phyloP scores from a whole-genome alignment of 768 basidiomycete species.

The Rhodotorula diobovata region DNA sequence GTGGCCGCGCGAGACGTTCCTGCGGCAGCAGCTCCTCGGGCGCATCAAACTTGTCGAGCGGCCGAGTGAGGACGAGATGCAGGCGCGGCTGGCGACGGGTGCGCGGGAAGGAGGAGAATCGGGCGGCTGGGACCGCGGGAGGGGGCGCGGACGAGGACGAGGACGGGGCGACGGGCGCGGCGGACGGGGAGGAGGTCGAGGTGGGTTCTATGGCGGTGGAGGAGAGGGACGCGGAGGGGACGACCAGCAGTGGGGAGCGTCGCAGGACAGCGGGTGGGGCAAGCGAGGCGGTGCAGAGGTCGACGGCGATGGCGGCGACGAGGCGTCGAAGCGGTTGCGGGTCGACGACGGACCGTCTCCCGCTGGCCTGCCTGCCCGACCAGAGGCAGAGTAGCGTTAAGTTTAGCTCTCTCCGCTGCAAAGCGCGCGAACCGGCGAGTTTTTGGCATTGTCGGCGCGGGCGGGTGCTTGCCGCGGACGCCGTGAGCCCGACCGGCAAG shows the following conservation, averaged over 20 bases:
- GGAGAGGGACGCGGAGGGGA: background rate
- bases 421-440: too few relatives aligned
- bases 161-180: constrained; percentile 14
- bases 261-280: constrained; percentile 36
- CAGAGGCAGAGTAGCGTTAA: background rate
- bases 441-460: too few relatives aligned
- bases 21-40: constrained; percentile 19
- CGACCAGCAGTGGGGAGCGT: background rate
- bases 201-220: background rate
- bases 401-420: too few relatives aligned
- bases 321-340: background rate
- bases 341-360: background rate
- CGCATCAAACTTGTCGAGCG: constrained; percentile 18
- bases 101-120: background rate
- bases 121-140: background rate
- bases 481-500: too few relatives aligned
- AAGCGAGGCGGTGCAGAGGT: background rate
- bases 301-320: background rate
- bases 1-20: constrained; percentile 31
- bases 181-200: constrained; percentile 6
- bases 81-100: background rate
- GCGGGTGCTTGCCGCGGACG: too few relatives aligned
- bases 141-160: background rate
- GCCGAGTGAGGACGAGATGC: background rate
- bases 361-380: background rate